A percentile compares a stretch with the other conserved stretches of the same genome.
These are phyloP conservation scores for Cordyceps fumosorosea DNA, from an alignment of 2,329 filamentous ascomycete genomes.

Conservation along the genomic window DNA sequence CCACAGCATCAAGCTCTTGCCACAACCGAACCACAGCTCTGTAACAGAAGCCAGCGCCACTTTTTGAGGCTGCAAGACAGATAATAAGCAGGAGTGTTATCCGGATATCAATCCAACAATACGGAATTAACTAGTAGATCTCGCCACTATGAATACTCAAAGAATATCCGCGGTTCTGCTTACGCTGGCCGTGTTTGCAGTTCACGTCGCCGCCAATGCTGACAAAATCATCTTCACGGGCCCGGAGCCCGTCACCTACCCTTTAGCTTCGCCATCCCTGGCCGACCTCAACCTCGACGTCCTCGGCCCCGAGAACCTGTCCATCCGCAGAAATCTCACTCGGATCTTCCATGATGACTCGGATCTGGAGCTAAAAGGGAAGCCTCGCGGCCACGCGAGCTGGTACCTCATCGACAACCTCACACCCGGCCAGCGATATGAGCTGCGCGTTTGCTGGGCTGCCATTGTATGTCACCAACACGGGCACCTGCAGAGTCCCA, in stretches of 20 bases:
- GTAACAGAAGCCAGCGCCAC: not conserved
- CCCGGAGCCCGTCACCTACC: conserved; percentile 51
- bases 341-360: conserved; percentile 59
- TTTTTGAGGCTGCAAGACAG: not conserved
- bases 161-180: not conserved
- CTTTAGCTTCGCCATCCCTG: conserved; percentile 31
- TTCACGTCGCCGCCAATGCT: conserved; percentile 56
- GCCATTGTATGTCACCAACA: conserved; percentile 63
- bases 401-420: conserved; percentile 76
- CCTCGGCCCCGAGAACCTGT: conserved; percentile 51
- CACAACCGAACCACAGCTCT: not conserved
- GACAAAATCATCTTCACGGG: conserved; percentile 88
- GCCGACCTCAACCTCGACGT: conserved; percentile 55
- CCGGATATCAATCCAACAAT: not conserved
- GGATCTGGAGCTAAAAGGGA: conserved; percentile 13
- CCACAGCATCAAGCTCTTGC: not conserved
- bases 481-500: not conserved
- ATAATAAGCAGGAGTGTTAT: not conserved
- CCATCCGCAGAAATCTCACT: conserved; percentile 57
- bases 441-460: conserved; percentile 88
- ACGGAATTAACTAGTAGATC: not conserved
- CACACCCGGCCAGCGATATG: conserved; percentile 69
- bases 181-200: conserved; percentile 15
- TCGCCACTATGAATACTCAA: not conserved
- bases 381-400: conserved; percentile 52